Percentiles rank a stretch among this genome's conserved stretches.
Evolutionary conservation across 768 basidiomycete genomes (phyloP).

Genomic region (Kwoniella heveanensis): DNA sequence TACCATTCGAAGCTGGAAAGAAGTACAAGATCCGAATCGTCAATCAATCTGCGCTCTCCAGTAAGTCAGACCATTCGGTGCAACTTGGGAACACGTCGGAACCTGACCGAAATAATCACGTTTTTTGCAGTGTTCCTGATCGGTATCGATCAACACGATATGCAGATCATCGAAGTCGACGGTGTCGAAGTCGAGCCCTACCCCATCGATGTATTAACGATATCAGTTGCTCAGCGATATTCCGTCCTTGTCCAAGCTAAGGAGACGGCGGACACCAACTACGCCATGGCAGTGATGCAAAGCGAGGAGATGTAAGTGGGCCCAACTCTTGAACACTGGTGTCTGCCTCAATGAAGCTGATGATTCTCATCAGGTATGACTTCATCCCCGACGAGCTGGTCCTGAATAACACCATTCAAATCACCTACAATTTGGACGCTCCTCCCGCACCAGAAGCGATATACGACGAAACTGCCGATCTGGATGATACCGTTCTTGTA

Average conservation of each 20-base stretch:
- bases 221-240: slow-evolving; percentile 90
- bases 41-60: slow-evolving; percentile 66
- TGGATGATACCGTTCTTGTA: slow-evolving; percentile 52
- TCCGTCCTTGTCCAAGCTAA: slow-evolving; percentile 88
- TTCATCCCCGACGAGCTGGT: slow-evolving; percentile 70
- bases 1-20: slow-evolving; percentile 83
- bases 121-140: slow-evolving; percentile 53
- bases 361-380: slow-evolving; percentile 73
- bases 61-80: slow-evolving; percentile 27
- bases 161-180: slow-evolving; percentile 58
- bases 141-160: slow-evolving; percentile 57
- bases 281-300: slow-evolving; percentile 63
- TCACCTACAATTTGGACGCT: slow-evolving; percentile 69
- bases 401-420: slow-evolving; percentile 79
- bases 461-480: slow-evolving; percentile 49
- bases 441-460: slow-evolving; percentile 62
- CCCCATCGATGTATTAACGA: slow-evolving; percentile 68
- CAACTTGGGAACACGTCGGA: no score
- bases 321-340: no score
- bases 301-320: slow-evolving; percentile 80
- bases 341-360: no score
- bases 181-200: slow-evolving; percentile 70
- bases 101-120: not conserved
- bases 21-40: slow-evolving; percentile 87
- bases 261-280: slow-evolving; percentile 81